Percentiles rank a stretch among this genome's conserved stretches.
Conservation (phyloP, 208 protist genomes). For the Acanthamoeba royreba region DNA sequence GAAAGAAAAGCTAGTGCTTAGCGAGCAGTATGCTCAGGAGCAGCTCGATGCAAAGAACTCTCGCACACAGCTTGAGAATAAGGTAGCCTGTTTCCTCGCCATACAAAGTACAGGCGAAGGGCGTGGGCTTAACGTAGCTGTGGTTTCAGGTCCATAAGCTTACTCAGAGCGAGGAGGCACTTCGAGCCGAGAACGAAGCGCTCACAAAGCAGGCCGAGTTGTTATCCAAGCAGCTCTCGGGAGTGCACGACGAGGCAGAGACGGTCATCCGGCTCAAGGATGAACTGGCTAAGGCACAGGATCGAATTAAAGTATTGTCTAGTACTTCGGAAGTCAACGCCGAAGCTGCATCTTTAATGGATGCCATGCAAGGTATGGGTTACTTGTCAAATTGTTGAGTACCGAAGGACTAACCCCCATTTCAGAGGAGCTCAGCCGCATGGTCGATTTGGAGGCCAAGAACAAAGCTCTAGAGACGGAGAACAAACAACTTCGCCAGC, state of each 20-base stretch:
- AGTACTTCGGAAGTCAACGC: background rate
- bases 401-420: no score
- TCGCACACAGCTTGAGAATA: background rate
- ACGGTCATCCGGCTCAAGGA: background rate
- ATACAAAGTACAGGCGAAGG: no score
- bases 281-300: background rate
- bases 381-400: no score
- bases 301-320: background rate
- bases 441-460: background rate
- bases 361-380: conserved; percentile 14
- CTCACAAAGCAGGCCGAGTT: background rate
- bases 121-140: background rate
- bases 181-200: background rate
- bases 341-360: background rate
- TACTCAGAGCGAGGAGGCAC: background rate
- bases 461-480: background rate
- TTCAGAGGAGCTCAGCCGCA: background rate
- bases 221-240: background rate
- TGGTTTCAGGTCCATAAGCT: background rate
- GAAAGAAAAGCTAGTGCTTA: background rate
- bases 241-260: background rate
- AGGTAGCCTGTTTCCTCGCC: no score
- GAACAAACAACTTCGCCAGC: background rate
- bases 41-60: background rate
- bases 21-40: background rate